phyloP scores from a whole-genome alignment of 208 protist genomes.

The Crithidia thermophila region DNA sequence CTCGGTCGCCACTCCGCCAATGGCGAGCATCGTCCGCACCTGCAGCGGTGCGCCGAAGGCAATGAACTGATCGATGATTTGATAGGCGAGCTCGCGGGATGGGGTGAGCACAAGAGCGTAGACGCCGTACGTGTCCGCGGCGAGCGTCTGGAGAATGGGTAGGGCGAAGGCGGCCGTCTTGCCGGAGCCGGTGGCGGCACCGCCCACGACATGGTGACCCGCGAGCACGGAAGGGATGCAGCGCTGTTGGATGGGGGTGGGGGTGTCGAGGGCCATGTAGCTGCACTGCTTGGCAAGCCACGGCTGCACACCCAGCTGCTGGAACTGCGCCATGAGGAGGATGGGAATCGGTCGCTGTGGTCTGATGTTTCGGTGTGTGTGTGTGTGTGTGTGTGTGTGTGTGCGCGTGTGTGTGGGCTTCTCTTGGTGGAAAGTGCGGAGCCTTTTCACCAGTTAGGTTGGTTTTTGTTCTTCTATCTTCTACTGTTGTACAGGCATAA shows the following conservation, averaged over 20 bases:
- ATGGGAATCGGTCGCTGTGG: not conserved
- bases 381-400: not conserved
- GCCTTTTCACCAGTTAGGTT: not conserved
- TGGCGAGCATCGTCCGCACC: slow-evolving; percentile 67
- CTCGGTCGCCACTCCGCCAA: slow-evolving; percentile 80
- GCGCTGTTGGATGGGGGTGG: slow-evolving; percentile 79
- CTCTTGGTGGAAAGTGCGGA: not conserved
- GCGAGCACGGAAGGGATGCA: slow-evolving; percentile 81
- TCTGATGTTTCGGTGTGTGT: not conserved
- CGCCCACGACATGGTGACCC: slow-evolving; percentile 93
- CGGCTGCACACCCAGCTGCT: slow-evolving; percentile 67
- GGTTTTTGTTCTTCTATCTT: too few species aligned
- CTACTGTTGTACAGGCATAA: too few species aligned
- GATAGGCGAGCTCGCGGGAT: slow-evolving; percentile 96
- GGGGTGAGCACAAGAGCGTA: slow-evolving; percentile 97
- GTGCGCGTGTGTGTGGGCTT: not conserved
- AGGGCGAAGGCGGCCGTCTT: slow-evolving; percentile 99
- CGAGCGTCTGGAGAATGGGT: slow-evolving; percentile 96
- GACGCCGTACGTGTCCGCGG: slow-evolving; percentile 97
- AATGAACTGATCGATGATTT: slow-evolving; percentile 94
- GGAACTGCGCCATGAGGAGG: slow-evolving; percentile 58
- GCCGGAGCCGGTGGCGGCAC: slow-evolving; percentile 96
- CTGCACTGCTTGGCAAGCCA: slow-evolving; percentile 80
- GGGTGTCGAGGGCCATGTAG: slow-evolving; percentile 78
- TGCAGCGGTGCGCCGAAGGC: slow-evolving; percentile 79